Evolutionary conservation across 2,329 filamentous ascomycete genomes (phyloP), one percentile per base, ranked within the genome.

Genomic region (Penicillium sp.): DNA sequence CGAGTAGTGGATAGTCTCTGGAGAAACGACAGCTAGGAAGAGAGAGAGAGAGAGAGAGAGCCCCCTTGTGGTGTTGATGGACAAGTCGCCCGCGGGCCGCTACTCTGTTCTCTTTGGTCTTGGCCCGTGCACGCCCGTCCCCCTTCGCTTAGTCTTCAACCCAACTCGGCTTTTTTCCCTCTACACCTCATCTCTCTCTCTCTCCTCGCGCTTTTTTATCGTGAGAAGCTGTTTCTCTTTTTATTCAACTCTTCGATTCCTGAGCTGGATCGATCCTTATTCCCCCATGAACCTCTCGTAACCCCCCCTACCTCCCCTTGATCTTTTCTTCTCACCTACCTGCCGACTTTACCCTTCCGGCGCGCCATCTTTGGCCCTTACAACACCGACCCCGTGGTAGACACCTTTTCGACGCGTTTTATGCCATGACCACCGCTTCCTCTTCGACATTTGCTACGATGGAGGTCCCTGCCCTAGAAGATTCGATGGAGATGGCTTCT

Each of bases 401-500:
- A 40, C 42, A 57, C 53, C 53, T 22, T 51, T 49, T 60, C 56
- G 33, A 60, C 65, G 68, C 60, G 60, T 65, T 64, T 58, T 61
- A 68, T 72, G 73, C 64, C 61, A 78, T 78, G 75, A 77, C 74
- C 62, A 65, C 75, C 35, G 61, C 72, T 49, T 67, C 72, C n/a
- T 68, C 74, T 19, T 51, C 75, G 53, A 35, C 69, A 38, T 71
- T 74, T 65, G 50, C 72, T 58, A 67, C 68, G 50, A 80, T 80
- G 78, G 78, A 80, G 58, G 68, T 72, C 15, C 70, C 75, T 37
- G 65, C 68, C 19, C 60, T 75, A 51, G 80, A 81, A 59, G 80
- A 83, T 58, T 78, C 70, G 51, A 80, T 80, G 76, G 78, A 80
- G 63, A 76, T 80, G 76, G 73, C 74, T 12, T 77, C 75, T 44